A percentile compares a stretch with the other conserved stretches of the same genome.
Evolutionary conservation across 495 filamentous ascomycete species (phyloP).

Genomic region (Gamarada debralockiae): DNA sequence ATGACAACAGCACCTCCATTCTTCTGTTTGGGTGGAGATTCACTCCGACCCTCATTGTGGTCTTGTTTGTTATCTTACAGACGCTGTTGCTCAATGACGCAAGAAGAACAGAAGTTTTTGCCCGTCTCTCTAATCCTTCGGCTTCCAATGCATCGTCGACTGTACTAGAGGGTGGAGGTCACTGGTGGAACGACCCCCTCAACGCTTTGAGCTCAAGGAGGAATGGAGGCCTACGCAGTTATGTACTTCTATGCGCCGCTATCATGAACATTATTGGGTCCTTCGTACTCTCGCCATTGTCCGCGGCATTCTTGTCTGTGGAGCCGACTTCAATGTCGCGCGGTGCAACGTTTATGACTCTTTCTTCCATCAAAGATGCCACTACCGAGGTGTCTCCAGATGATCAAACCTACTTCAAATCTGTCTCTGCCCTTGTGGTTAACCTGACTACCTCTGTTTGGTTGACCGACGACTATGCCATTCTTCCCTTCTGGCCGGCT

Average conservation of each 20-base stretch:
- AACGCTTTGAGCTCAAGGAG: constrained; percentile 23
- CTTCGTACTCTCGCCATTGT: constrained; percentile 32
- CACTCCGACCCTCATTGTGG: constrained; percentile 29
- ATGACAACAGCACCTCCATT: constrained; percentile 26
- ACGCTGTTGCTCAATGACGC: constrained; percentile 29
- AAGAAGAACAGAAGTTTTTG: constrained; percentile 33
- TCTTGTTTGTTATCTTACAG: constrained; percentile 30
- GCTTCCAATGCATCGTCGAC: constrained; percentile 21
- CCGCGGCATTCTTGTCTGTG: constrained; percentile 28
- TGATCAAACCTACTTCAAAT: constrained; percentile 27
- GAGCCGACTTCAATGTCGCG: constrained; percentile 23
- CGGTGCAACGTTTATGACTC: constrained; percentile 19
- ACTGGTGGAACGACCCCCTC: constrained; percentile 29
- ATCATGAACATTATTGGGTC: constrained; percentile 31
- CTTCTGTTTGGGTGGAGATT: constrained; percentile 33
- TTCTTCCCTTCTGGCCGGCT: constrained; percentile 36
- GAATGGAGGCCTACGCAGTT: constrained; percentile 18
- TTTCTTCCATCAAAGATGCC: constrained; percentile 15
- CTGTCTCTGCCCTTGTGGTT: constrained; percentile 30
- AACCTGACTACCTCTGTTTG: constrained; percentile 37
- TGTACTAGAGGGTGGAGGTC: constrained; percentile 23
- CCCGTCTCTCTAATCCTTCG: constrained; percentile 27
- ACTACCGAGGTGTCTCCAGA: background rate
- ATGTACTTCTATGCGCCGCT: constrained; percentile 27
- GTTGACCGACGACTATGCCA: constrained; percentile 34